Evolutionary conservation across 495 filamentous ascomycete species (phyloP).

Genomic region (Corynascus novoguineensis): DNA sequence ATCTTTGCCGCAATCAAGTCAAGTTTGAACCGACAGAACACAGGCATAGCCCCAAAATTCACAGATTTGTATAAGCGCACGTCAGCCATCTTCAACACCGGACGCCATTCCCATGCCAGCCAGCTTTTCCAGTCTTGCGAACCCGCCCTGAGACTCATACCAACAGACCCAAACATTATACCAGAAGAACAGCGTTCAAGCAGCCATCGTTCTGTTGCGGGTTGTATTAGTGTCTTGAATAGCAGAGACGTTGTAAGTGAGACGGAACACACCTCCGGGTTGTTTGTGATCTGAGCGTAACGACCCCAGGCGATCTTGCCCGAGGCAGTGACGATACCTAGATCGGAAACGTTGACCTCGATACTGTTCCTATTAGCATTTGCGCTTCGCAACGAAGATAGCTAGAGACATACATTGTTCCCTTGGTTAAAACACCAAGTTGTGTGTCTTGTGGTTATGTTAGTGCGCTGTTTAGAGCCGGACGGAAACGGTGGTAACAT

Average conservation of each 20-base stretch:
- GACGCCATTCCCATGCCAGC: slow-evolving; percentile 26
- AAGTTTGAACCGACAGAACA: background rate
- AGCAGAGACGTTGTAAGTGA: no score
- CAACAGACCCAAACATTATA: slow-evolving; percentile 23
- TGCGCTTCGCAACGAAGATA: no score
- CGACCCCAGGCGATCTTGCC: slow-evolving; percentile 86
- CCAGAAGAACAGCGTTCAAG: slow-evolving; percentile 41
- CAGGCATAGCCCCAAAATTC: background rate
- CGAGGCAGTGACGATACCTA: slow-evolving; percentile 85
- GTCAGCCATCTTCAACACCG: slow-evolving; percentile 23
- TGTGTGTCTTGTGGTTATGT: slow-evolving; percentile 52
- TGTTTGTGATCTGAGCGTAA: slow-evolving; percentile 69
- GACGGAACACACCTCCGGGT: slow-evolving; percentile 53
- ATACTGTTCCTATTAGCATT: slow-evolving; percentile 36
- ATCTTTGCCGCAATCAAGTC: background rate
- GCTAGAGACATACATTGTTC: slow-evolving; percentile 56
- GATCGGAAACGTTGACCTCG: slow-evolving; percentile 91
- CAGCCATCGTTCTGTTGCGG: slow-evolving; percentile 37
- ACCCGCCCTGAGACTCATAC: slow-evolving; percentile 5
- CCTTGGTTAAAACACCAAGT: slow-evolving; percentile 87
- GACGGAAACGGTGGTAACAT: background rate
- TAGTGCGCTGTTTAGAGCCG: background rate
- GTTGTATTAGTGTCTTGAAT: background rate
- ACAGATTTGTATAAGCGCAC: background rate
- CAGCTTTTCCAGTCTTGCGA: slow-evolving; percentile 3